phyloP scores from a whole-genome alignment of 257 asterid genomes.

The Prunella vulgaris region DNA sequence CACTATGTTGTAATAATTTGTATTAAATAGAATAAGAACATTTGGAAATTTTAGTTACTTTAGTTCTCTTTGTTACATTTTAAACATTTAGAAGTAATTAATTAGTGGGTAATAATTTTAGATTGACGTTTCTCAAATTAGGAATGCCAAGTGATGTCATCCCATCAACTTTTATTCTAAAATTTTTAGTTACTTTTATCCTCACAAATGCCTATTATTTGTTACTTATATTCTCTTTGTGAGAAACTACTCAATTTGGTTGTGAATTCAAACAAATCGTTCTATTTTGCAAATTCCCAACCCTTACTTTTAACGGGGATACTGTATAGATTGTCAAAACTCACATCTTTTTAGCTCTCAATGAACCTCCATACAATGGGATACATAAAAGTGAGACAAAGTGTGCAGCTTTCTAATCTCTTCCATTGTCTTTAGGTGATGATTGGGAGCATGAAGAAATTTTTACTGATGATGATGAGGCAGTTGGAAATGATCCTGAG shows the following conservation, averaged over 20 bases:
- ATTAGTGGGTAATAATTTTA: too few species aligned
- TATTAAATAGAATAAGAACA: too few species aligned
- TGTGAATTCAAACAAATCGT: neutral
- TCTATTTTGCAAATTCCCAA: neutral
- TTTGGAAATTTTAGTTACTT: too few species aligned
- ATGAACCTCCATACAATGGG: neutral
- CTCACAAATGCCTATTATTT: neutral
- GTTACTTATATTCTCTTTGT: neutral
- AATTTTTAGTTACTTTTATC: too few species aligned
- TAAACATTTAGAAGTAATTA: too few species aligned
- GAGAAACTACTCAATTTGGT: neutral
- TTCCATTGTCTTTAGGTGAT: slow-evolving; percentile 53
- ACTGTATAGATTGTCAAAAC: neutral
- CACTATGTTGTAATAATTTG: too few species aligned
- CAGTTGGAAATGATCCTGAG: slow-evolving; percentile 75
- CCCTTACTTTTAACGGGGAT: neutral
- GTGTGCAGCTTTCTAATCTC: neutral
- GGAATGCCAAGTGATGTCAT: neutral
- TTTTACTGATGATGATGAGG: slow-evolving; percentile 97
- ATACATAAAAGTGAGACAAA: neutral
- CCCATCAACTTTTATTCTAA: neutral
- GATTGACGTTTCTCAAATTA: too few species aligned
- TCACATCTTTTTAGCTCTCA: neutral
- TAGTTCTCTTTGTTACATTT: too few species aligned
- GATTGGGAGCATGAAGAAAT: slow-evolving; percentile 99